phyloP scores from a whole-genome alignment of 805 yeast genomes.

The Hanseniaspora clermontiae region DNA sequence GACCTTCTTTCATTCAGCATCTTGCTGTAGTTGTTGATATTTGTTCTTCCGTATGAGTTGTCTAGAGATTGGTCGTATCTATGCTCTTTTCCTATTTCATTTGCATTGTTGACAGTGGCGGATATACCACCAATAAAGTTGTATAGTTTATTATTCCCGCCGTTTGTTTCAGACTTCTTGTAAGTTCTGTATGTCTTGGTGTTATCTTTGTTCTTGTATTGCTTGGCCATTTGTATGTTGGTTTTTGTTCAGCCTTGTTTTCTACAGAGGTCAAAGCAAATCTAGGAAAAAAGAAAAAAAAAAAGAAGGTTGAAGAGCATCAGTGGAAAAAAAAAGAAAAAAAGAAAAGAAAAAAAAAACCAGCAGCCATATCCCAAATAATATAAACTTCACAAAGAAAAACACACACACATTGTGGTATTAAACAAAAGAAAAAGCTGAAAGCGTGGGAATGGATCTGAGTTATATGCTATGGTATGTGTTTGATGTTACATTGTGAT shows the following conservation, averaged over 20 bases:
- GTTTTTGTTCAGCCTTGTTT: not conserved
- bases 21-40: not conserved
- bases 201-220: not conserved
- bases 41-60: conserved; percentile 4
- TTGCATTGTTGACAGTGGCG: not conserved
- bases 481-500: no score
- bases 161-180: not conserved
- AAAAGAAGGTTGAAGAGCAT: no score
- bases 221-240: not conserved
- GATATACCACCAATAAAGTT: not conserved
- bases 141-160: not conserved
- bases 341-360: no score
- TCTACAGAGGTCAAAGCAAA: no score
- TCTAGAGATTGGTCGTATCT: not conserved
- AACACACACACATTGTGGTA: no score
- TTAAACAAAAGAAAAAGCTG: no score
- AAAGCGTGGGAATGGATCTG: no score
- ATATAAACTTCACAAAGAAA: no score
- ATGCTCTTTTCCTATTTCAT: not conserved
- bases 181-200: not conserved
- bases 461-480: no score
- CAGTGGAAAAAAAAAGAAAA: no score
- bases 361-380: no score
- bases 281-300: no score
- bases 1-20: not conserved